Evolutionary conservation across 1,139 yeast genomes (phyloP).

Genomic region (Pichia norvegensis): DNA sequence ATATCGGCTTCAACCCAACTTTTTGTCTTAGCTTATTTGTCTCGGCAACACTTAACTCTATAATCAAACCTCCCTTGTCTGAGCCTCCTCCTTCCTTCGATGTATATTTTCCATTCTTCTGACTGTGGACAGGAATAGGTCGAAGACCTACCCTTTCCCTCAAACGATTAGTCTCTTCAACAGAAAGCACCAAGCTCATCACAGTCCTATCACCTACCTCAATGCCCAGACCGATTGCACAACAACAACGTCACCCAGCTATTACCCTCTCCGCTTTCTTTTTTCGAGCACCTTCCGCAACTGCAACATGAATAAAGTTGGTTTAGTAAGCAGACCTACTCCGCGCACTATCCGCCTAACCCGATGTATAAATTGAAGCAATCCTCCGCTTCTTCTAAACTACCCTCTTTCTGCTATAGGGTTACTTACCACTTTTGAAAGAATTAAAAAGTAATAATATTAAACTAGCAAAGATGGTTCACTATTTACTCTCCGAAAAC

Average conservation of each 20-base stretch:
- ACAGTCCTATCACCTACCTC: neutral
- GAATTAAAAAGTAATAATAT: no score
- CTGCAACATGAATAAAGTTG: no score
- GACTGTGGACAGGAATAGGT: conserved; percentile 13
- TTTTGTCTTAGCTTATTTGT: conserved; percentile 21
- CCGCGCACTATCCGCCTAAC: no score
- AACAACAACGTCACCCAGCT: conserved; percentile 4
- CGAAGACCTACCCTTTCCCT: conserved; percentile 20
- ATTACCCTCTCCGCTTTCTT: neutral
- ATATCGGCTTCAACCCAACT: conserved; percentile 20
- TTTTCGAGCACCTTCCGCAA: neutral
- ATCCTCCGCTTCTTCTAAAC: no score
- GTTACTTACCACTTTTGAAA: no score
- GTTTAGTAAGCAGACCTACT: neutral
- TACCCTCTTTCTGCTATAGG: no score
- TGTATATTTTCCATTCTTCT: neutral
- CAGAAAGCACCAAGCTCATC: conserved; percentile 15
- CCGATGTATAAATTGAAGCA: no score
- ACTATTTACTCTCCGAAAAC: conserved; percentile 26
- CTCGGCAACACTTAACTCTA: conserved; percentile 21
- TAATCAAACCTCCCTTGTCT: neutral
- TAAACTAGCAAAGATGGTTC: conserved; percentile 21
- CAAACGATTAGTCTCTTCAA: conserved; percentile 18
- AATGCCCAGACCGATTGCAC: no score
- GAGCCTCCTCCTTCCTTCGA: neutral